Evolutionary conservation across 164 flowering plant genomes (phyloP).

Genomic region (Aristolochia fimbriata): DNA sequence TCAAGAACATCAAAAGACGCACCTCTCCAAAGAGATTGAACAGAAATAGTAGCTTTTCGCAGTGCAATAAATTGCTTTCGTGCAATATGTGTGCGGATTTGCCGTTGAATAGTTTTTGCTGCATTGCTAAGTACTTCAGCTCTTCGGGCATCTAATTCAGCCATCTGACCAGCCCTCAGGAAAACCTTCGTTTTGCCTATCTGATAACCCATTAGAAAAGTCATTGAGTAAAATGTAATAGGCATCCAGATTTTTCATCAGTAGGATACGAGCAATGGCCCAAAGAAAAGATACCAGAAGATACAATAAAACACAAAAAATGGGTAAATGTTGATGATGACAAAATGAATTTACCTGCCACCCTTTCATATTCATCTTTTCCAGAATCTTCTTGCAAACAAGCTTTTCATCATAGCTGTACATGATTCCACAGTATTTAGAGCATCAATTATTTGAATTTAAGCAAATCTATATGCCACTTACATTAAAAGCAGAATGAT

Average conservation of each 20-base stretch:
- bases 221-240: not conserved
- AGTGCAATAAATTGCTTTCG: slow-evolving; percentile 43
- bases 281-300: not conserved
- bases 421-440: slow-evolving; percentile 9
- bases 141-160: slow-evolving; percentile 79
- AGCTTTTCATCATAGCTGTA: slow-evolving; percentile 63
- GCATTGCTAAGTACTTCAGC: slow-evolving; percentile 42
- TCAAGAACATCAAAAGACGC: slow-evolving; percentile 4
- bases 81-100: slow-evolving; percentile 40
- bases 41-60: slow-evolving; percentile 38
- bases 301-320: not conserved
- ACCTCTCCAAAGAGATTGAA: slow-evolving; percentile 78
- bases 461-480: not conserved
- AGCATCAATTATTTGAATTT: not conserved
- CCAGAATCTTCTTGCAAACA: slow-evolving; percentile 65
- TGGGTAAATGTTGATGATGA: not conserved
- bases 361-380: slow-evolving; percentile 54
- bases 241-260: no score
- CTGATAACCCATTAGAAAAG: slow-evolving; percentile 25
- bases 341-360: slow-evolving; percentile 46
- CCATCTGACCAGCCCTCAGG: slow-evolving; percentile 91
- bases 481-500: not conserved
- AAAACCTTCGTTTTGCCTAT: slow-evolving; percentile 79
- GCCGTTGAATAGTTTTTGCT: slow-evolving; percentile 54
- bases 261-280: no score